Conservation (phyloP, 768 basidiomycete species). For the Pleurotus pulmonarius region DNA sequence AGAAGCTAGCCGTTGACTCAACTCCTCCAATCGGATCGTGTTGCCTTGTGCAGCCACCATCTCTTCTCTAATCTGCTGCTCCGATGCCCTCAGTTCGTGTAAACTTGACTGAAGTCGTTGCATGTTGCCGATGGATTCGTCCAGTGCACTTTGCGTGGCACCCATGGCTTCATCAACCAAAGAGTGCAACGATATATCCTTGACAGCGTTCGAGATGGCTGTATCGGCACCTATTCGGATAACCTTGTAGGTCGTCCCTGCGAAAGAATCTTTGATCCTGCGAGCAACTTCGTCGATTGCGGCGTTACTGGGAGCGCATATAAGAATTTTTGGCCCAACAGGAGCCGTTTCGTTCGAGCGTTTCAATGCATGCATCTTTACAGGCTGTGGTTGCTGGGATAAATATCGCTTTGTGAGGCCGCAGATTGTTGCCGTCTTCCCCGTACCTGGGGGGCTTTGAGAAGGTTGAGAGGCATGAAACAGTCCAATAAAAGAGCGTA, state of each 20-base stretch:
- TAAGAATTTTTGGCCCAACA: slow-evolving; percentile 60
- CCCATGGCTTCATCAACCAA: slow-evolving; percentile 78
- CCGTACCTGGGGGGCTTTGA: slow-evolving; percentile 90
- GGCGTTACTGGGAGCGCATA: slow-evolving; percentile 98
- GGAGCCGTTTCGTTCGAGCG: slow-evolving; percentile 37
- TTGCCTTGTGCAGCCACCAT: slow-evolving; percentile 68
- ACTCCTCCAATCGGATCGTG: slow-evolving; percentile 39
- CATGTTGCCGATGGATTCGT: slow-evolving; percentile 37
- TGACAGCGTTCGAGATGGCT: slow-evolving; percentile 72
- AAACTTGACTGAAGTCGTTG: slow-evolving; percentile 51
- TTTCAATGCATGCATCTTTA: slow-evolving; percentile 35
- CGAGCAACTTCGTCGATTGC: slow-evolving; percentile 95
- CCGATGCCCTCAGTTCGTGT: slow-evolving; percentile 63
- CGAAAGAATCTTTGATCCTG: slow-evolving; percentile 67
- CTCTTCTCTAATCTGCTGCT: slow-evolving; percentile 55
- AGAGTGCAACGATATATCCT: slow-evolving; percentile 82
- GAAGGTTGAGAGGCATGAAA: neutral
- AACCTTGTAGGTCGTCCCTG: slow-evolving; percentile 42
- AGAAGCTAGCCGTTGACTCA: slow-evolving; percentile 68
- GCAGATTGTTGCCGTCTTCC: slow-evolving; percentile 97
- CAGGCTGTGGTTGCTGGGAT: slow-evolving; percentile 55
- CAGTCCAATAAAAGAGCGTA: slow-evolving; percentile 25
- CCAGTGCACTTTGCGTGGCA: slow-evolving; percentile 32
- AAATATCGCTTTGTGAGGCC: slow-evolving; percentile 86
- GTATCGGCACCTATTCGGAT: slow-evolving; percentile 86